These are phyloP conservation scores for Datura wrightii DNA, from an alignment of 257 asterid species.

Conservation along the genomic window DNA sequence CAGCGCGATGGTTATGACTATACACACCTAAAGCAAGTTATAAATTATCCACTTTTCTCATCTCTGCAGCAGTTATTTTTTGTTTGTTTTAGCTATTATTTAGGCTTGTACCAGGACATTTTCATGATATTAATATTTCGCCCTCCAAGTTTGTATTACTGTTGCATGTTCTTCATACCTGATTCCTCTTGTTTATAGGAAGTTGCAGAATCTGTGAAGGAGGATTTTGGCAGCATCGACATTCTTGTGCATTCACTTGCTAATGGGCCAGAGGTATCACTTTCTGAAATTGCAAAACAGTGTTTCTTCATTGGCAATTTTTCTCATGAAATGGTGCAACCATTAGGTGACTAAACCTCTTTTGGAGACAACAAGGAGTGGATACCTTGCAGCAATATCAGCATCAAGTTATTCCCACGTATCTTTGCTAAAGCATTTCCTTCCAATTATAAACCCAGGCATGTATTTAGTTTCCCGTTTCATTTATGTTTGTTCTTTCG, in stretches of 20 bases:
- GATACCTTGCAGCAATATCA: constrained; percentile 93
- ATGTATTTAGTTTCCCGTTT: constrained; percentile 35
- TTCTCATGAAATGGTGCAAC: constrained; percentile 26
- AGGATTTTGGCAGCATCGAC: constrained; percentile 85
- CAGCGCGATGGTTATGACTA: background rate
- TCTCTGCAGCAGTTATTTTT: background rate
- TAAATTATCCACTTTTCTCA: background rate
- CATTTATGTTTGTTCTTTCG: background rate
- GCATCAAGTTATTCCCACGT: constrained; percentile 92
- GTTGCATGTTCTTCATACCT: constrained; percentile 26
- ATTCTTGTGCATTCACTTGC: constrained; percentile 92
- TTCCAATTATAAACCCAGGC: constrained; percentile 89
- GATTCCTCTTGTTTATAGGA: constrained; percentile 57
- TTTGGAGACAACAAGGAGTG: constrained; percentile 82
- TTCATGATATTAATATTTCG: background rate
- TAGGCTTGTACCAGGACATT: background rate
- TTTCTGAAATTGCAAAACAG: constrained; percentile 12
- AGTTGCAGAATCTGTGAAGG: constrained; percentile 81
- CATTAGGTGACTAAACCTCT: constrained; percentile 80
- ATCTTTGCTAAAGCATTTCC: constrained; percentile 74
- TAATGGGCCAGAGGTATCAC: constrained; percentile 85
- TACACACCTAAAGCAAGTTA: background rate
- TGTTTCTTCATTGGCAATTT: constrained; percentile 5
- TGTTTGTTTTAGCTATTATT: background rate
- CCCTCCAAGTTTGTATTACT: background rate